A percentile compares a stretch with the other conserved stretches of the same genome.
These are phyloP conservation scores for Canariomyces notabilis DNA, from an alignment of 2,329 filamentous ascomycete genomes.

Conservation along the genomic window DNA sequence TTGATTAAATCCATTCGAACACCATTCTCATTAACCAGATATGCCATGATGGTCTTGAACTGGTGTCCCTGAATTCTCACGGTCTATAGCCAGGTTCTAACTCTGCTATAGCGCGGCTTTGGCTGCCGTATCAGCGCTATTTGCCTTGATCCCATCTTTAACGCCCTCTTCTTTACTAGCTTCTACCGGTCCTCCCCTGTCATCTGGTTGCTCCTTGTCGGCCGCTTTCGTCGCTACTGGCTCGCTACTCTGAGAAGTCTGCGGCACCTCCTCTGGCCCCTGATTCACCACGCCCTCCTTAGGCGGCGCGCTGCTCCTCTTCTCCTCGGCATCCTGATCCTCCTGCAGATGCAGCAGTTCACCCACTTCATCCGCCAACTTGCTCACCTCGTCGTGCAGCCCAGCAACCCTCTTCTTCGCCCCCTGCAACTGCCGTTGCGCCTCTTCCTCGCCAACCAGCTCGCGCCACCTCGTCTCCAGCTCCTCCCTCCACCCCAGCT, in stretches of 20 bases:
- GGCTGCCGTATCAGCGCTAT: too few species aligned
- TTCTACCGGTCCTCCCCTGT: neutral
- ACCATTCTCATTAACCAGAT: too few species aligned
- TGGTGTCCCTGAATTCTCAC: too few species aligned
- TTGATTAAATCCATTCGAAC: too few species aligned
- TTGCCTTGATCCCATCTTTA: neutral
- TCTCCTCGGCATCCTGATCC: conserved; percentile 7
- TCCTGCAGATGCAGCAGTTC: conserved; percentile 24
- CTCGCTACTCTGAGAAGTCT: neutral
- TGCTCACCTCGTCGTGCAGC: conserved; percentile 41
- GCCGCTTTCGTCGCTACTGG: neutral
- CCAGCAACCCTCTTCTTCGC: conserved; percentile 30
- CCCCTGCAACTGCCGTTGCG: conserved; percentile 42
- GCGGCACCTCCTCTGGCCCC: neutral
- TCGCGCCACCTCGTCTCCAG: conserved; percentile 70
- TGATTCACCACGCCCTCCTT: neutral
- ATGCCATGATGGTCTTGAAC: too few species aligned
- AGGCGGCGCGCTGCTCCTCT: neutral
- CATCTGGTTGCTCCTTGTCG: neutral
- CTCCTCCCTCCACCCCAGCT: conserved; percentile 80
- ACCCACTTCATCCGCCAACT: conserved; percentile 30
- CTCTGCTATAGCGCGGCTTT: too few species aligned
- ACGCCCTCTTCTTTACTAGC: neutral
- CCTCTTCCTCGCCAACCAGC: conserved; percentile 58
- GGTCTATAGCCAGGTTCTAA: too few species aligned